phyloP scores from a whole-genome alignment of 345 rosid species.

The Linum trigynum region DNA sequence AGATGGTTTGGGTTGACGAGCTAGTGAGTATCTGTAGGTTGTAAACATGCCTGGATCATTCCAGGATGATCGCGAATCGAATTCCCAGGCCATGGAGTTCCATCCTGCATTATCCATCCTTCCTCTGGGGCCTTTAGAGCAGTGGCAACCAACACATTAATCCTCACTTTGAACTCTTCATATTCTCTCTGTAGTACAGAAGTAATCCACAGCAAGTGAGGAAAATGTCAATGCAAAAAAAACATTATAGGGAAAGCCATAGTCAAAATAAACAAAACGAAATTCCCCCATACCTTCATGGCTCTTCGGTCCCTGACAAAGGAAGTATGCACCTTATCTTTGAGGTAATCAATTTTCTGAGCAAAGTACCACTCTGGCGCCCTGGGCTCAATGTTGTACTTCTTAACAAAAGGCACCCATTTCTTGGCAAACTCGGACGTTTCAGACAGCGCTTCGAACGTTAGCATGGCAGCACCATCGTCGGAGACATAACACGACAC shows the following conservation, averaged over 20 bases:
- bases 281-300: neutral
- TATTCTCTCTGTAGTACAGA: neutral
- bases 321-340: neutral
- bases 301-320: constrained; percentile 4
- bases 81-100: constrained; percentile 2
- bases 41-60: neutral
- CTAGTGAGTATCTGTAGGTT: too few species aligned
- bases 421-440: neutral
- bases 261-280: neutral
- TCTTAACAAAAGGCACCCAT: constrained; percentile 2
- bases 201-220: neutral
- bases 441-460: constrained; percentile 5
- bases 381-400: constrained; percentile 2
- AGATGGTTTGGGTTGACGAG: neutral
- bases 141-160: constrained; percentile 2
- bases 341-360: constrained; percentile 1
- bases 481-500: constrained; percentile 3
- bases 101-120: constrained; percentile 6
- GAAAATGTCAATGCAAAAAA: neutral
- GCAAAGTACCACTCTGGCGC: constrained; percentile 6
- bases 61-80: neutral
- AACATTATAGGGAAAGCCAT: too few species aligned
- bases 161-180: constrained; percentile 5
- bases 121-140: constrained; percentile 2
- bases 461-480: constrained; percentile 1